These are phyloP conservation scores for Dipodascus albidus DNA, from an alignment of 805 yeast genomes.

Conservation along the genomic window DNA sequence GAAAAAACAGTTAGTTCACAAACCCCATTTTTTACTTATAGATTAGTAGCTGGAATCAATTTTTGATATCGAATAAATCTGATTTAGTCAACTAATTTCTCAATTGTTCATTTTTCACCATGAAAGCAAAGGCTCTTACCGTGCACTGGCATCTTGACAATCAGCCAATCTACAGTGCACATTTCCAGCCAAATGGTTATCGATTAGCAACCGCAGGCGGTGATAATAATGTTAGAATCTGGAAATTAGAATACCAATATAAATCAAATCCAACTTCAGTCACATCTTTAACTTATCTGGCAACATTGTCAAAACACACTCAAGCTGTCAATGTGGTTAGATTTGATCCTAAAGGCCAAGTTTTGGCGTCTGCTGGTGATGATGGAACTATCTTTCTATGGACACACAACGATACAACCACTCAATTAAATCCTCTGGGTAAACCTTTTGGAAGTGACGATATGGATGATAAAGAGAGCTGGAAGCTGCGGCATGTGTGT, in stretches of 20 bases:
- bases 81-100: no score
- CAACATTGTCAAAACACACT: conserved; percentile 78
- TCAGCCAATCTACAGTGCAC: conserved; percentile 30
- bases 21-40: neutral
- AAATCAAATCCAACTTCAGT: conserved; percentile 24
- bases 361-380: conserved; percentile 86
- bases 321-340: conserved; percentile 91
- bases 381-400: conserved; percentile 85
- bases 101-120: conserved; percentile 5
- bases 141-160: conserved; percentile 33
- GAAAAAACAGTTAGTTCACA: neutral
- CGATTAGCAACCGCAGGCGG: conserved; percentile 90
- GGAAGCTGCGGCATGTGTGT: conserved; percentile 54
- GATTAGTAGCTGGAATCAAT: no score
- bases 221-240: conserved; percentile 69
- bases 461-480: conserved; percentile 44
- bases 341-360: conserved; percentile 54
- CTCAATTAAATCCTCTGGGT: conserved; percentile 41
- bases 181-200: conserved; percentile 24
- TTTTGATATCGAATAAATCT: no score
- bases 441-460: conserved; percentile 16
- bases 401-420: conserved; percentile 36
- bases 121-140: conserved; percentile 27
- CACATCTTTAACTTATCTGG: conserved; percentile 51
- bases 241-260: conserved; percentile 24